Conservation (phyloP, 768 basidiomycete genomes). For the Mycena metata region DNA sequence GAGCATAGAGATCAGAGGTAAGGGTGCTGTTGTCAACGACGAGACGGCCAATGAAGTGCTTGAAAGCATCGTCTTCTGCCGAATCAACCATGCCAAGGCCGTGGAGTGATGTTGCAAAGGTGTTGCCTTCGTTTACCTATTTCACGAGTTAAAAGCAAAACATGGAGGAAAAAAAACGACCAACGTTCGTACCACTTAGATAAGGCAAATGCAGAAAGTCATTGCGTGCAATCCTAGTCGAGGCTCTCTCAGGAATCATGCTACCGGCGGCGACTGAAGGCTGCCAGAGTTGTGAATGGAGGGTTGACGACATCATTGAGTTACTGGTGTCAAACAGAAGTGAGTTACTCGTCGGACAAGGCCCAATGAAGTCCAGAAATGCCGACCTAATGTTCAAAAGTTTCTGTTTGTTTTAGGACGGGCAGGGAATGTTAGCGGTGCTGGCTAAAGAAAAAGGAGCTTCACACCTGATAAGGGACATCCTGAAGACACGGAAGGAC, state of each 20-base stretch:
- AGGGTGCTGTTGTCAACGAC: conserved; percentile 68
- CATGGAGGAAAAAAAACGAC: conserved; percentile 38
- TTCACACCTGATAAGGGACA: conserved; percentile 58
- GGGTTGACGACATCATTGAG: conserved; percentile 55
- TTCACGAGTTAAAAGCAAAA: not conserved
- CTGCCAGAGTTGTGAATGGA: conserved; percentile 71
- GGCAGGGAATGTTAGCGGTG: conserved; percentile 48
- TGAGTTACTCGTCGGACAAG: too few species aligned
- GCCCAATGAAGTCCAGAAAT: too few species aligned
- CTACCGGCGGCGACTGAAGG: conserved; percentile 65
- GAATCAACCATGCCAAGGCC: conserved; percentile 54
- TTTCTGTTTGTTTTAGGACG: conserved; percentile 46
- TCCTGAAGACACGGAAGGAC: conserved; percentile 61
- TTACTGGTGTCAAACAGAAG: conserved; percentile 53
- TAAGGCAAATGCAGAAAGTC: conserved; percentile 68
- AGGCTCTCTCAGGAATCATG: conserved; percentile 61
- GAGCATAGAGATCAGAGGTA: conserved; percentile 54
- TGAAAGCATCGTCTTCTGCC: conserved; percentile 60
- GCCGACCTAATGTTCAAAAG: too few species aligned
- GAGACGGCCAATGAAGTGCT: conserved; percentile 60
- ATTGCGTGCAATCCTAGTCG: conserved; percentile 58
- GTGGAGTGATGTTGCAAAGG: conserved; percentile 55
- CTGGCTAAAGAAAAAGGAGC: not conserved
- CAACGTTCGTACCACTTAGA: conserved; percentile 69
- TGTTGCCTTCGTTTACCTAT: conserved; percentile 68